Evolutionary conservation across 2,329 filamentous ascomycete species (phyloP).

Genomic region (Xylaria sp.): DNA sequence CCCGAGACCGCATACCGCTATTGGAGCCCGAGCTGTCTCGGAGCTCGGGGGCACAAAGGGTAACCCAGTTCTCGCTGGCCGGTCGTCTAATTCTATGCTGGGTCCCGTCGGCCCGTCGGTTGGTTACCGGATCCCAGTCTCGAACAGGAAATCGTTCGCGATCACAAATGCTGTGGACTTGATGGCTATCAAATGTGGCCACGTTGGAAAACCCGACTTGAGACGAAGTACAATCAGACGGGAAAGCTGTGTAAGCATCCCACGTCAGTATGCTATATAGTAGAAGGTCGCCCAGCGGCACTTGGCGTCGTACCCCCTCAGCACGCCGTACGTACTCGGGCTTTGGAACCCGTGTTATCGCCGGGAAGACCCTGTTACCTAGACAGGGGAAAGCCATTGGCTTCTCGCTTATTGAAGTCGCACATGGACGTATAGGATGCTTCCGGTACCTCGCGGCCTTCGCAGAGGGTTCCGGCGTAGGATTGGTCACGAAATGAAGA

Average conservation of each 20-base stretch:
- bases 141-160: conserved; percentile 38
- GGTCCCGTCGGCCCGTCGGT: conserved; percentile 32
- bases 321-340: not conserved
- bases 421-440: not conserved
- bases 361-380: not conserved
- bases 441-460: not conserved
- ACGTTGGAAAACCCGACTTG: not conserved
- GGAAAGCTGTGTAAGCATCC: not conserved
- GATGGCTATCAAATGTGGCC: conserved; percentile 21
- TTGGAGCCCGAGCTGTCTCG: conserved; percentile 23
- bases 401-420: conserved; percentile 19
- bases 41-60: conserved; percentile 23
- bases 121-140: conserved; percentile 37
- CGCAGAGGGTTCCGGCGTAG: not conserved
- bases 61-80: no score
- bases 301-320: not conserved
- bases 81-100: conserved; percentile 26
- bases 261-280: not conserved
- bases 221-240: not conserved
- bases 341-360: not conserved
- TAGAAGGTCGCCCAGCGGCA: not conserved
- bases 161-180: conserved; percentile 10
- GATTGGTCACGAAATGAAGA: not conserved
- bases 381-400: not conserved
- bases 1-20: conserved; percentile 22